Evolutionary conservation across 345 rosid genomes (phyloP).

Genomic region (Carallia pectinifolia): DNA sequence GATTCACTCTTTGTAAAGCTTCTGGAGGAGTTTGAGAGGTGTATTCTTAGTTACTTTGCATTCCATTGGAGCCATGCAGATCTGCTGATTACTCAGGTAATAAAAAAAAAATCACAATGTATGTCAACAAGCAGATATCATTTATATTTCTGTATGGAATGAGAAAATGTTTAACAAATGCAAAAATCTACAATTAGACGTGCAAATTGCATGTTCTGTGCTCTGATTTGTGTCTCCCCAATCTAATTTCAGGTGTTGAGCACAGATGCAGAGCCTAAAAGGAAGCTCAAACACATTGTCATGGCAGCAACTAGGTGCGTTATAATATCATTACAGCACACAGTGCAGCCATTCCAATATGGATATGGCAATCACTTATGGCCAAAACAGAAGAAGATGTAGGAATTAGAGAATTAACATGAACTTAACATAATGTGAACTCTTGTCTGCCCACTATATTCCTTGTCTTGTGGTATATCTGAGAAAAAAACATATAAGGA

Average conservation of each 20-base stretch:
- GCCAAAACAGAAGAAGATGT: no score
- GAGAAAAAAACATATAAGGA: no score
- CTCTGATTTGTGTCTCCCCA: neutral
- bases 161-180: no score
- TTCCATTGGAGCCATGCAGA: constrained; percentile 86
- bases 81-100: constrained; percentile 56
- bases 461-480: no score
- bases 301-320: constrained; percentile 90
- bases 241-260: constrained; percentile 48
- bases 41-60: constrained; percentile 76
- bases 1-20: constrained; percentile 60
- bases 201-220: neutral
- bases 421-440: no score
- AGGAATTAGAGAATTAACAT: no score
- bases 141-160: neutral
- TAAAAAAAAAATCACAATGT: neutral
- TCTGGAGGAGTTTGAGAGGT: constrained; percentile 72
- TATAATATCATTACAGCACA: neutral
- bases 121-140: neutral
- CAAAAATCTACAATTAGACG: neutral
- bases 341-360: neutral
- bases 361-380: no score
- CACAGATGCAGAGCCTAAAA: constrained; percentile 47
- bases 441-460: no score
- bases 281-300: constrained; percentile 61